A percentile compares a stretch with the other conserved stretches of the same genome.
Conservation (phyloP, 176 grass and related monocot species). For the Calamus simplicifolius region DNA sequence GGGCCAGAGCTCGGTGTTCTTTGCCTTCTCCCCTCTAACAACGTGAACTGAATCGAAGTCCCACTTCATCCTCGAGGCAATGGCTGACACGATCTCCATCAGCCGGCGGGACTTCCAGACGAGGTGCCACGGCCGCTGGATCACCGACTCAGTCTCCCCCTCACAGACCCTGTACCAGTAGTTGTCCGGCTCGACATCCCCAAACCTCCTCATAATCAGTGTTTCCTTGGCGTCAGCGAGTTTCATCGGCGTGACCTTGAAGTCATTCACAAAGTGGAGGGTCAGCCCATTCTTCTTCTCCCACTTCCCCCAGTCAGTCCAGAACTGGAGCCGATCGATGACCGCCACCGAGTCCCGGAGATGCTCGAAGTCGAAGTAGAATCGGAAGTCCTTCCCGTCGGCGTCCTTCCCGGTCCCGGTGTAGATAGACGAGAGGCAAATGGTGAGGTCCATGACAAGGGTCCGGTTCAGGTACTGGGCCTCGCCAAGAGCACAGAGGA, state of each 20-base stretch:
- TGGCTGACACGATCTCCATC: slow-evolving; percentile 18
- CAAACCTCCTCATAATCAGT: slow-evolving; percentile 15
- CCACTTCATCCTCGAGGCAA: slow-evolving; percentile 4
- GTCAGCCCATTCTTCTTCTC: slow-evolving; percentile 13
- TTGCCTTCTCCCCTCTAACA: slow-evolving; percentile 7
- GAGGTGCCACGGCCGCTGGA: slow-evolving; percentile 20
- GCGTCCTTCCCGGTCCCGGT: slow-evolving; percentile 5
- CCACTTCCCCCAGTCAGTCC: slow-evolving; percentile 18
- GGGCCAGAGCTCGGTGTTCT: slow-evolving; percentile 17
- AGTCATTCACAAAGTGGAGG: slow-evolving; percentile 2
- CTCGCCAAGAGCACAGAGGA: slow-evolving; percentile 18
- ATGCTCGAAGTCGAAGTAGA: slow-evolving; percentile 19
- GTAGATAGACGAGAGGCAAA: slow-evolving; percentile 19
- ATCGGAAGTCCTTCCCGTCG: slow-evolving; percentile 12
- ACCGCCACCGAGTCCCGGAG: slow-evolving; percentile 10
- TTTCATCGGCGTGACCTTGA: slow-evolving; percentile 18
- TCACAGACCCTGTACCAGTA: slow-evolving; percentile 20
- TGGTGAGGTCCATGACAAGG: slow-evolving; percentile 16
- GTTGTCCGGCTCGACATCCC: slow-evolving; percentile 18
- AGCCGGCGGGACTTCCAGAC: slow-evolving; percentile 17
- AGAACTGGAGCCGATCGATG: slow-evolving; percentile 16
- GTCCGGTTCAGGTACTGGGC: slow-evolving; percentile 14
- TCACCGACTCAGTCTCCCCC: slow-evolving; percentile 15
- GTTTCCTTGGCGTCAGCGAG: slow-evolving; percentile 12
- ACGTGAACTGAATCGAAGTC: slow-evolving; percentile 21